phyloP scores from a whole-genome alignment of 2,329 filamentous ascomycete species.

The Aspergillus viridinutans region DNA sequence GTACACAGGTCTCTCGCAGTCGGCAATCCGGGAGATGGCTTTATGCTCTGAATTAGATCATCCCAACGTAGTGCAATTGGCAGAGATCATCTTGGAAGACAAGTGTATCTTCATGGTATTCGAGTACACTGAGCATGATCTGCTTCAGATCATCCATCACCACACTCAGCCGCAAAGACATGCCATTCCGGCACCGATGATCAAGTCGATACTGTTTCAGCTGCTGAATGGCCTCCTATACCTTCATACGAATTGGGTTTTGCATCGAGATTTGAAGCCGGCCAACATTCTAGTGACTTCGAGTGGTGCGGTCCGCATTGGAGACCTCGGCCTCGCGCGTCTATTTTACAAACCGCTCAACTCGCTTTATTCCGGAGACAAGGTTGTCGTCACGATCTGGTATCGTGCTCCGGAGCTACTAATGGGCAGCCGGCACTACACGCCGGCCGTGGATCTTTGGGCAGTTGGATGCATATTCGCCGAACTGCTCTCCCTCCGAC shows the following conservation, averaged over 20 bases:
- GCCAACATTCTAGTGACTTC: conserved; percentile 99
- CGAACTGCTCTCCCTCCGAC: conserved; percentile 80
- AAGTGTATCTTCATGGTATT: conserved; percentile 99
- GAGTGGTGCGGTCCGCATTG: conserved; percentile 84
- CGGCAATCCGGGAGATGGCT: conserved; percentile 94
- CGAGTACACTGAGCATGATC: conserved; percentile 95
- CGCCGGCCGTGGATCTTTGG: conserved; percentile 95
- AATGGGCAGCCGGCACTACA: conserved; percentile 91
- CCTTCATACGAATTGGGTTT: conserved; percentile 92
- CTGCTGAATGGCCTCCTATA: conserved; percentile 92
- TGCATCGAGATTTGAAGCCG: conserved; percentile 94
- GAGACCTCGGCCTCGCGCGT: conserved; percentile 85
- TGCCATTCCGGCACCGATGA: conserved; percentile 79
- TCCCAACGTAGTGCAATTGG: conserved; percentile 80
- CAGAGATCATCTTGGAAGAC: conserved; percentile 95
- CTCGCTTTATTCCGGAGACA: conserved; percentile 87
- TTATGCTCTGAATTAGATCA: conserved; percentile 89
- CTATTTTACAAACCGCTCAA: conserved; percentile 92
- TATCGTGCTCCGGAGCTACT: conserved; percentile 93
- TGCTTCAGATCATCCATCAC: conserved; percentile 96
- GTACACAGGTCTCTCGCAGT: conserved; percentile 97
- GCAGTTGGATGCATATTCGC: conserved; percentile 97
- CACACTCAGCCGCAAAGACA: conserved; percentile 86
- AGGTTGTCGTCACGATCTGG: conserved; percentile 99
- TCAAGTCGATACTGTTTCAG: conserved; percentile 94